Conservation (phyloP, 148 eudicot species). For the Mesembryanthemum crystallinum region DNA sequence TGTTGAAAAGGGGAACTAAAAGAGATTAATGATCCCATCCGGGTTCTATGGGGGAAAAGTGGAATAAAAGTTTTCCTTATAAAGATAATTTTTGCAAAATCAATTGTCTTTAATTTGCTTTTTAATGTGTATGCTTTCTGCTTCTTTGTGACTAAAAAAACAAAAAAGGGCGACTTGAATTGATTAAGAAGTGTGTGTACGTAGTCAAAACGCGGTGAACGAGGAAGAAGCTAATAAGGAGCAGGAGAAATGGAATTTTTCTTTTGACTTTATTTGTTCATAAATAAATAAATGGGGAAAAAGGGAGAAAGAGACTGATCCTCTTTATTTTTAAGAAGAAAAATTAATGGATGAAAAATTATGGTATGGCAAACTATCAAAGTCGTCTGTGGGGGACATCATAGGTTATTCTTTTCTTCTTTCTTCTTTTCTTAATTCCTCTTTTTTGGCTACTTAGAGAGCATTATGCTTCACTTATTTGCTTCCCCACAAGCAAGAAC, state of each 20-base stretch:
- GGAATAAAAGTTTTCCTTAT: neutral
- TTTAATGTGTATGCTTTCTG: conserved; percentile 19
- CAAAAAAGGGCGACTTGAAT: neutral
- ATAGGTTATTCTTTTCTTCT: too few species aligned
- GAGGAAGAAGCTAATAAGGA: neutral
- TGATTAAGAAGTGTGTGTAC: neutral
- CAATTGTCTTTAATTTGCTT: conserved; percentile 20
- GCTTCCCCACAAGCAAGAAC: too few species aligned
- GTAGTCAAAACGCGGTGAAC: conserved; percentile 20
- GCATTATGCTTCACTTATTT: too few species aligned
- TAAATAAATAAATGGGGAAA: too few species aligned
- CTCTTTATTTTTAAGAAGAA: too few species aligned
- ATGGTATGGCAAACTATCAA: too few species aligned
- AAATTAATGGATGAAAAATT: too few species aligned
- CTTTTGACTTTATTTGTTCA: neutral
- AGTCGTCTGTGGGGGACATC: too few species aligned
- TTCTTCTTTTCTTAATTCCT: too few species aligned
- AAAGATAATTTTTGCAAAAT: neutral
- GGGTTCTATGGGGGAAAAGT: conserved; percentile 13
- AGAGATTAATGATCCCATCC: conserved; percentile 9
- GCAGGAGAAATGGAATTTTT: neutral
- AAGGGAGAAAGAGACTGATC: too few species aligned
- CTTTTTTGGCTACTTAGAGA: too few species aligned
- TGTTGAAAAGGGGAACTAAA: conserved; percentile 15
- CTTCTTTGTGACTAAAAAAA: neutral